phyloP scores from a whole-genome alignment of 2,329 filamentous ascomycete genomes.

The Biscogniauxia mediterranea region DNA sequence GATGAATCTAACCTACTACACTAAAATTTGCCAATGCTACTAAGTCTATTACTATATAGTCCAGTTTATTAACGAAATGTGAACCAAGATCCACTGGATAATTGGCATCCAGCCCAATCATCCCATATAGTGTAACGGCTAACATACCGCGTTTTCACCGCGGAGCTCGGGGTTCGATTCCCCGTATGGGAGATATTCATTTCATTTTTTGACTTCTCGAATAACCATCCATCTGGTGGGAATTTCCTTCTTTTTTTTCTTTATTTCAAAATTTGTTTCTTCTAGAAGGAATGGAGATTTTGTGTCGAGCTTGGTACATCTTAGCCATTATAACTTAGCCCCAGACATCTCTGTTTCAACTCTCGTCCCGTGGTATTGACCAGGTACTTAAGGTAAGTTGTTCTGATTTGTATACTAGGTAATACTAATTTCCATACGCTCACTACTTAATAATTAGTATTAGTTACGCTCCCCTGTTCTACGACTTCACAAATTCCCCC shows the following conservation, averaged over 20 bases:
- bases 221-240: not conserved
- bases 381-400: no score
- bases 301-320: no score
- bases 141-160: conserved; percentile 19
- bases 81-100: not conserved
- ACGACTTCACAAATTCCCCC: conserved; percentile 15
- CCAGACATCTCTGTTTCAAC: no score
- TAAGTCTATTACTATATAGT: no score
- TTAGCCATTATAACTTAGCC: no score
- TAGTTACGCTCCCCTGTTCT: not conserved
- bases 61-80: not conserved
- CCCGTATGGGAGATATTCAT: conserved; percentile 10
- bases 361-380: no score
- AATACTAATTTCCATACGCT: not conserved
- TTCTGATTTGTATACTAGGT: not conserved
- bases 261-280: no score
- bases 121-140: conserved; percentile 30
- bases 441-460: not conserved
- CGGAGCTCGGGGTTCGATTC: conserved; percentile 18
- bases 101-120: not conserved
- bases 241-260: not conserved
- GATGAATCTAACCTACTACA: no score
- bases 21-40: no score
- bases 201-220: not conserved
- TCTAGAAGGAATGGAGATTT: no score